Evolutionary conservation across 805 yeast species (phyloP).

Genomic region (Monosporozyma unispora): DNA sequence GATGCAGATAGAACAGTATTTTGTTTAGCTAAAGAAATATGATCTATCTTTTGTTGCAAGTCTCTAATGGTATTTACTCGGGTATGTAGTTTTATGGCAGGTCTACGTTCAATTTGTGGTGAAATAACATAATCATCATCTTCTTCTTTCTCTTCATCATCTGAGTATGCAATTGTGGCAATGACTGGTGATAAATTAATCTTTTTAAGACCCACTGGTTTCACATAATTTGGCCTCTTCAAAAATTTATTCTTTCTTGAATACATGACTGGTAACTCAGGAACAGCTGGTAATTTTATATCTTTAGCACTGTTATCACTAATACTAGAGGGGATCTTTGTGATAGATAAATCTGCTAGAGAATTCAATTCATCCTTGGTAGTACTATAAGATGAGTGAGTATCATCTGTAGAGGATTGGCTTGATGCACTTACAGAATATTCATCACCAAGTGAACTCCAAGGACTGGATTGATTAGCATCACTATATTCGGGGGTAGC

Average conservation of each 20-base stretch:
- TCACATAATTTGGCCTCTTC: background rate
- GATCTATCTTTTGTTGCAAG: background rate
- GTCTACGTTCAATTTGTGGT: background rate
- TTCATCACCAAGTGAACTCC: constrained; percentile 23
- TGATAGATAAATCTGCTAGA: constrained; percentile 3
- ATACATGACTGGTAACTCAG: background rate
- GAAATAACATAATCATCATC: constrained; percentile 1
- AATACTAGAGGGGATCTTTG: background rate
- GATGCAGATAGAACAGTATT: background rate
- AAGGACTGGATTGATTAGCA: constrained; percentile 4
- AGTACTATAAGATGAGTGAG: background rate
- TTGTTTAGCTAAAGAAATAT: background rate
- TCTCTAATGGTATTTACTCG: background rate
- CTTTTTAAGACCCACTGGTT: background rate
- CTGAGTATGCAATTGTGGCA: constrained; percentile 6
- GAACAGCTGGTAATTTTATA: background rate
- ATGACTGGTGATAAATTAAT: background rate
- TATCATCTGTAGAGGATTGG: background rate
- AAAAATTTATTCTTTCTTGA: background rate
- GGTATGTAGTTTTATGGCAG: background rate
- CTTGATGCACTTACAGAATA: constrained; percentile 5
- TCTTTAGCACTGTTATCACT: background rate
- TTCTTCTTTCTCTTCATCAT: constrained; percentile 4
- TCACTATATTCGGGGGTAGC: constrained; percentile 2
- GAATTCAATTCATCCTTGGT: background rate